Base-by-base conservation (phyloP, 1,284 basidiomycete species). In the Entoloma clypeatum region DNA sequence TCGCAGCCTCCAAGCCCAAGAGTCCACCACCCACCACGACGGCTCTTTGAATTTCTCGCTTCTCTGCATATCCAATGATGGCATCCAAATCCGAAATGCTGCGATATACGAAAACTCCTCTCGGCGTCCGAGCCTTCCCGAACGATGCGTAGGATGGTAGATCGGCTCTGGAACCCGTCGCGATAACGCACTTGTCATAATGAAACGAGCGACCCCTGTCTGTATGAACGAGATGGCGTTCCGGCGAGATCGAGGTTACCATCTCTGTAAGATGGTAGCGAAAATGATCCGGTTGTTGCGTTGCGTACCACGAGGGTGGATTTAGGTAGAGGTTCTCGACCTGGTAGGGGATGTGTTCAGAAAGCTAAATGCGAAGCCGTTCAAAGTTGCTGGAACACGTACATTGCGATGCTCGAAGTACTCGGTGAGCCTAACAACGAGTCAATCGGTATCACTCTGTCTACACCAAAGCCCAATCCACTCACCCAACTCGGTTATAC, bases 1-100 rank as follows among this genome's bases (percentile, higher is more conserved):
- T 86, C 9, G 83, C 84, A 0, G 84, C 84, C 62, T 87, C 85
- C 18, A 88, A 67, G 10, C 84, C 85, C 10, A 87, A 70, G 1
- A 88, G 61, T 23, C 84, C 84, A 13, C 83, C 84, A n/a, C 85
- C 85, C 11, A 88, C 70, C 3, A 87, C 75, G 3, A 74, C 69
- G 0, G 76, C 80, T 14, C 63, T 63, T 23, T 64, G 71, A 18
- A 79, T 64, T 4, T 61, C 56, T 4, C 63, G 62, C 31, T 59
- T 54, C 31, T 74, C 66, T 8, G 77, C 71, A 55, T 78, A 85
- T n/a, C 60, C 53, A 29, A 84, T 71, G 44, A 86, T 78, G 4
- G 59, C 64, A 43, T 84, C 74, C 32, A 86, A 63, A 53, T 86
- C 83, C 17, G 76, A 63, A 43, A 89, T 77, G 48, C 77, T 86